These are phyloP conservation scores for Exophiala phaeomuriformis DNA, from an alignment of 2,329 filamentous ascomycete genomes.

Conservation along the genomic window DNA sequence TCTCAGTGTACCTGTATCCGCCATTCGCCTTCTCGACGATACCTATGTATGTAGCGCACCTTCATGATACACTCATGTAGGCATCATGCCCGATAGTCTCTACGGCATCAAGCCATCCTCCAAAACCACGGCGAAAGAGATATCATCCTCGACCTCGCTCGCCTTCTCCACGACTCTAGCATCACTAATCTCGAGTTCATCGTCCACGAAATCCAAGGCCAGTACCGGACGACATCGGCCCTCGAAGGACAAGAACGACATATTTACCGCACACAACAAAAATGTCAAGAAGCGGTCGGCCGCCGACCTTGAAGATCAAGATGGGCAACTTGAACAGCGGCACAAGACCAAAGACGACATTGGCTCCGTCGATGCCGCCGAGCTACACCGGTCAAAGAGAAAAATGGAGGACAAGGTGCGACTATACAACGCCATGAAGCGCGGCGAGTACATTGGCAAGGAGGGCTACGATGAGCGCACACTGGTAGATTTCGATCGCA, in stretches of 20 bases:
- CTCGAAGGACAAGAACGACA: conserved; percentile 55
- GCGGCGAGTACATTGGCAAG: conserved; percentile 64
- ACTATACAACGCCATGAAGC: conserved; percentile 81
- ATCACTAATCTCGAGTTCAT: conserved; percentile 61
- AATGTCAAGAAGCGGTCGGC: conserved; percentile 56
- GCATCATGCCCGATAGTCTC: conserved; percentile 53
- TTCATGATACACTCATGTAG: conserved; percentile 2
- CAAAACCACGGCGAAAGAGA: conserved; percentile 57
- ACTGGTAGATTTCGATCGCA: conserved; percentile 89
- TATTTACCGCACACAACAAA: conserved; percentile 62
- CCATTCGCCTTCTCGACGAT: background rate
- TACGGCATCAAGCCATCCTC: conserved; percentile 71
- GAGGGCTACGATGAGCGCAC: conserved; percentile 35
- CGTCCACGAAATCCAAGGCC: conserved; percentile 39
- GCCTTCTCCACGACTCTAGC: conserved; percentile 85
- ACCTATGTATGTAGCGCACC: background rate
- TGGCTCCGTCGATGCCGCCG: conserved; percentile 50
- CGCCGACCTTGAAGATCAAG: conserved; percentile 45
- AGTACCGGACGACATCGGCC: conserved; percentile 36
- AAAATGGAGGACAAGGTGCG: conserved; percentile 87
- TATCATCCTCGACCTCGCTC: conserved; percentile 63
- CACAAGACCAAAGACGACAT: conserved; percentile 55
- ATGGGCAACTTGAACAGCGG: conserved; percentile 55
- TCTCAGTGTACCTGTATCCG: background rate
- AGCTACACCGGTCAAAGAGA: conserved; percentile 60